A percentile compares a stretch with the other conserved stretches of the same genome.
These are phyloP conservation scores for Hyaloscypha variabilis DNA, from an alignment of 495 filamentous ascomycete genomes.

Conservation along the genomic window DNA sequence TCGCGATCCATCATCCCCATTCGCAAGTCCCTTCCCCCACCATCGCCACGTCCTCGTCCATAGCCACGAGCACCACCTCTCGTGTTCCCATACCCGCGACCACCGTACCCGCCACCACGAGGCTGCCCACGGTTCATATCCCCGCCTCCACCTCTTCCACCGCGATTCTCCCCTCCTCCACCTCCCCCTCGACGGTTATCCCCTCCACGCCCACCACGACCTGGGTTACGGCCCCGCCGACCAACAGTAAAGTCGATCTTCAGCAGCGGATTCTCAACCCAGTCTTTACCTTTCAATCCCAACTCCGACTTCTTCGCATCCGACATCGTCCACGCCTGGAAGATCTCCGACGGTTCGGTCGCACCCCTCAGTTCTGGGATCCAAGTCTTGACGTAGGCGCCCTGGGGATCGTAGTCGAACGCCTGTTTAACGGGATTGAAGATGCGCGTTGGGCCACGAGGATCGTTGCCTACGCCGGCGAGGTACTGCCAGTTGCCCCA, in stretches of 20 bases:
- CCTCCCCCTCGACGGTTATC: not conserved
- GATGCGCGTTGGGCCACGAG: conserved; percentile 55
- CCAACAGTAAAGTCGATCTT: conserved; percentile 48
- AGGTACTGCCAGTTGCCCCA: conserved; percentile 82
- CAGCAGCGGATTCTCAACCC: conserved; percentile 49
- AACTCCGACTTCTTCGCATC: conserved; percentile 50
- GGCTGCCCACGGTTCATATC: conserved; percentile 9
- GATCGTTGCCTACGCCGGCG: conserved; percentile 75
- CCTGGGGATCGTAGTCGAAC: conserved; percentile 67
- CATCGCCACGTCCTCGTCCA: conserved; percentile 6
- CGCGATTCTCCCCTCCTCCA: not conserved
- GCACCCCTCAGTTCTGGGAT: conserved; percentile 53
- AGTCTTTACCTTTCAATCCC: conserved; percentile 50
- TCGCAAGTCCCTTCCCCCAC: conserved; percentile 6
- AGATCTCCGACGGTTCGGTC: conserved; percentile 53
- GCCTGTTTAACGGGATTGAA: conserved; percentile 78
- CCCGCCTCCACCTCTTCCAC: not conserved
- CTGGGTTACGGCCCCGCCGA: conserved; percentile 4
- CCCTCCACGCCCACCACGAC: conserved; percentile 9
- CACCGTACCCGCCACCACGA: conserved; percentile 21
- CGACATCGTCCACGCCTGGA: conserved; percentile 64
- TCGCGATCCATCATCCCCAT: conserved; percentile 22
- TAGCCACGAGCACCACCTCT: conserved; percentile 18
- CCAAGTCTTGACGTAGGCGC: conserved; percentile 69
- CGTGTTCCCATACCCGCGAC: conserved; percentile 24